These are phyloP conservation scores for Calonectria montana DNA, from an alignment of 2,329 filamentous ascomycete species.

Conservation along the genomic window DNA sequence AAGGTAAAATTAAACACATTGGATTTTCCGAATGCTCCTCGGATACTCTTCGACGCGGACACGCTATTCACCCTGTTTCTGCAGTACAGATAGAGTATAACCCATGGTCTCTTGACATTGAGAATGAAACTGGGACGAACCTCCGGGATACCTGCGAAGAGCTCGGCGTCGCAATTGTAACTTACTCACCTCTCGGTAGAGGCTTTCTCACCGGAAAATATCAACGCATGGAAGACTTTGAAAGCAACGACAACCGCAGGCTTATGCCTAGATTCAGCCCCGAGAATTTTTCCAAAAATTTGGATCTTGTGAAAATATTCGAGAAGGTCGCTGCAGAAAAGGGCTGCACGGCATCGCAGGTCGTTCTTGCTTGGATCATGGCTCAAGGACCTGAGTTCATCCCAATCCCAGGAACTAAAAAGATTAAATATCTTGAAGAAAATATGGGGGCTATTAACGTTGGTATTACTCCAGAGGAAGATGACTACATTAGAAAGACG, in stretches of 20 bases:
- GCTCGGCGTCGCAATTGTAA: conserved; percentile 67
- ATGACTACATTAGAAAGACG: conserved; percentile 37
- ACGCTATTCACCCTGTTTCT: conserved; percentile 59
- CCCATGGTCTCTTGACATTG: conserved; percentile 68
- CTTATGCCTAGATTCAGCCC: conserved; percentile 19
- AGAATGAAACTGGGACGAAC: conserved; percentile 56
- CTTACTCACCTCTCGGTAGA: conserved; percentile 70
- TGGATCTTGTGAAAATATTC: conserved; percentile 63
- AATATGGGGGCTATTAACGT: conserved; percentile 50
- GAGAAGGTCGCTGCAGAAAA: conserved; percentile 62
- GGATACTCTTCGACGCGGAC: conserved; percentile 61
- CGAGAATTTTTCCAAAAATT: conserved; percentile 57
- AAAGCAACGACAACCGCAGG: conserved; percentile 1
- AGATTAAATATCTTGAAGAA: conserved; percentile 53
- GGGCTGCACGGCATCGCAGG: conserved; percentile 62
- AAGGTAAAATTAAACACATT: conserved; percentile 66
- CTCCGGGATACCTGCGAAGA: conserved; percentile 66
- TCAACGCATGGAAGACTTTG: conserved; percentile 58
- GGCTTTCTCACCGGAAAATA: conserved; percentile 67
- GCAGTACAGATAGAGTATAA: conserved; percentile 67
- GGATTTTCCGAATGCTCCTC: conserved; percentile 62
- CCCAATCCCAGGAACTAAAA: conserved; percentile 61
- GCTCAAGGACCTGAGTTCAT: conserved; percentile 68
- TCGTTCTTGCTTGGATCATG: conserved; percentile 71
- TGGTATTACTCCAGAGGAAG: conserved; percentile 43